Base-by-base conservation (phyloP, 768 basidiomycete species). In the Podaxis sp. region DNA sequence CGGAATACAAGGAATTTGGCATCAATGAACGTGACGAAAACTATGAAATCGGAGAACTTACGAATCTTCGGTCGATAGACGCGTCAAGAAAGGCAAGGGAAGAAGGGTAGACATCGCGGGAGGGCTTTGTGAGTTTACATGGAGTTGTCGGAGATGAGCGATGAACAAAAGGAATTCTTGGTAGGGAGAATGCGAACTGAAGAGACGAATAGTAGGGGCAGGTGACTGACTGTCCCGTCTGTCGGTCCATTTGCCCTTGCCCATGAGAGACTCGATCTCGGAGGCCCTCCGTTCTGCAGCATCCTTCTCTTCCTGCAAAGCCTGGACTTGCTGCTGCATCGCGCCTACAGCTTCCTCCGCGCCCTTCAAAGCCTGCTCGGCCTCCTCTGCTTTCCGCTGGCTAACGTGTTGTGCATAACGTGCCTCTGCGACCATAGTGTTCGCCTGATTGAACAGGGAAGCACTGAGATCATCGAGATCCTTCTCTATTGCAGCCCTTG, bases 391-490 rank as follows among this genome's bases (percentile, higher is more conserved):
- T 68, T 91, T 90, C 44, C 87, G 80, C 68, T 94, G 82, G 78
- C 90, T 88, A 63, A 79, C 69, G 37, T 78, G 73, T 62, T 71
- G 76, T 3, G 89, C 87, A 62, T 87, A 81, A 14, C 95, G 83
- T 21, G 95, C 96, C 70, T 93, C 90, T 0, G 92, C 93, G n/a
- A 98, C 96, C 97, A 99, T 99, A 5, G 82, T 88, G 71, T 99
- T 98, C 5, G 96, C 96, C 74, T 97, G 90, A 55, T 85, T 83
- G 68, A 99, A 99, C 16, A 99, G 77, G 51, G 77, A 83, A 14
- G 94, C 93, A 63, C 94, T 94, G 62, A 99, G 86, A 71, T 96
- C 93, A 70, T 97, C 95, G 54, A 99, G 78, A 63, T 99, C 96
- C 75, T 89, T 86, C 77, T 99, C 96, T 54, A 99, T 96, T 64